Percentiles rank a stretch among this genome's conserved stretches.
These are phyloP conservation scores for Trypanosoma platydactyli DNA, from an alignment of 208 protist species.

Conservation along the genomic window DNA sequence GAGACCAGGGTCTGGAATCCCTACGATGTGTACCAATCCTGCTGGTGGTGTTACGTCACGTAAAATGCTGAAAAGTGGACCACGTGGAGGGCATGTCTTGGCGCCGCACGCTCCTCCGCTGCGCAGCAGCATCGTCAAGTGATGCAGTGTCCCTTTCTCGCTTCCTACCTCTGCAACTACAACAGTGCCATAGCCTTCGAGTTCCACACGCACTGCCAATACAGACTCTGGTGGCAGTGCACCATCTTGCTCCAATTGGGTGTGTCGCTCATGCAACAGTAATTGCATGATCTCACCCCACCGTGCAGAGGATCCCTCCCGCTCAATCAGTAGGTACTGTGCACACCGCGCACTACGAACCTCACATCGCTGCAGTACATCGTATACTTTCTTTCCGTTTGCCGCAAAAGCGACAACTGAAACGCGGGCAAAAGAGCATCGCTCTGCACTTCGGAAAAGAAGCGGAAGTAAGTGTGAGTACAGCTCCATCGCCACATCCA, in stretches of 20 bases:
- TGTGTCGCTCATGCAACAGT: slow-evolving; percentile 49
- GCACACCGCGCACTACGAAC: slow-evolving; percentile 39
- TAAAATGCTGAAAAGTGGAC: slow-evolving; percentile 37
- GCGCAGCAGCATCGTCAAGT: slow-evolving; percentile 52
- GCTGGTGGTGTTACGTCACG: slow-evolving; percentile 32
- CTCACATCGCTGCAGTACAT: slow-evolving; percentile 43
- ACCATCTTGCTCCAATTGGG: slow-evolving; percentile 13
- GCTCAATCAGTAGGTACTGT: slow-evolving; percentile 29
- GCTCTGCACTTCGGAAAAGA: slow-evolving; percentile 48
- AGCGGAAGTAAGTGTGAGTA: slow-evolving; percentile 51
- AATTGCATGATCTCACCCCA: slow-evolving; percentile 55
- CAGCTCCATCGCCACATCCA: slow-evolving; percentile 47
- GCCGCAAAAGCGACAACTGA: slow-evolving; percentile 52
- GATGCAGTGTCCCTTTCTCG: slow-evolving; percentile 51
- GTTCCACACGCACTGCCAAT: slow-evolving; percentile 54
- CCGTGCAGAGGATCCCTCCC: slow-evolving; percentile 32
- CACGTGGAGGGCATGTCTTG: slow-evolving; percentile 48
- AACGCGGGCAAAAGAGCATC: slow-evolving; percentile 35
- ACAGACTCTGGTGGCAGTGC: slow-evolving; percentile 36
- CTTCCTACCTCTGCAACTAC: slow-evolving; percentile 59
- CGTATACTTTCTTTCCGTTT: slow-evolving; percentile 43
- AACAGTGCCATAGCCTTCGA: slow-evolving; percentile 51
- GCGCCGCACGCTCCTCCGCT: slow-evolving; percentile 31
- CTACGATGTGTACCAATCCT: slow-evolving; percentile 52
- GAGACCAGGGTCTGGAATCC: slow-evolving; percentile 40